Percentiles rank a stretch among this genome's conserved stretches.
phyloP scores from a whole-genome alignment of 2,329 filamentous ascomycete species.

The Diaporthe nobilis region DNA sequence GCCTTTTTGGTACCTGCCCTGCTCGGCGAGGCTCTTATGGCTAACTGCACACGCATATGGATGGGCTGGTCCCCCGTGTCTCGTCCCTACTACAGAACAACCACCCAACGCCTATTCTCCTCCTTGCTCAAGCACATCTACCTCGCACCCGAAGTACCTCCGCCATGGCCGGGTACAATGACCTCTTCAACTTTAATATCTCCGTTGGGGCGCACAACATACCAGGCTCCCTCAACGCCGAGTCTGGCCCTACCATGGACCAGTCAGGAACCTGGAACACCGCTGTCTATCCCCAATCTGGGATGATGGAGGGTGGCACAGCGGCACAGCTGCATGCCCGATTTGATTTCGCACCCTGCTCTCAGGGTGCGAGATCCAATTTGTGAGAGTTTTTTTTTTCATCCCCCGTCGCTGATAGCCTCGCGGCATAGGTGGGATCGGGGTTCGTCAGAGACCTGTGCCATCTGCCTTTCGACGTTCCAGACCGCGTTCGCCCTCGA shows the following conservation, averaged over 20 bases:
- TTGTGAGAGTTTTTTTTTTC: background rate
- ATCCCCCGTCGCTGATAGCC: no score
- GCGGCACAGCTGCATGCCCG: background rate
- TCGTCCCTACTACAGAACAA: background rate
- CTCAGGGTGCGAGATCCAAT: background rate
- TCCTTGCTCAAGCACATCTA: background rate
- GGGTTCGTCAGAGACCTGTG: no score
- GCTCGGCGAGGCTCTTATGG: background rate
- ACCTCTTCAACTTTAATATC: background rate
- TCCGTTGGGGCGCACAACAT: background rate
- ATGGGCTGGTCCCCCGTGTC: background rate
- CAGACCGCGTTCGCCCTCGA: no score
- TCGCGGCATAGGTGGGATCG: no score
- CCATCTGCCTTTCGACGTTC: no score
- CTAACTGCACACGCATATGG: background rate
- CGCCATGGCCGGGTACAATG: constrained; percentile 26
- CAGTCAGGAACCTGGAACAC: background rate
- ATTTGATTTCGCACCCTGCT: constrained; percentile 7
- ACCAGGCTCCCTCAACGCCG: background rate
- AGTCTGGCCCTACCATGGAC: background rate
- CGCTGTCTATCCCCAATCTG: no score
- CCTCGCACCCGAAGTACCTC: background rate
- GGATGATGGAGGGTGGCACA: background rate
- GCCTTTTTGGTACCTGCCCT: background rate
- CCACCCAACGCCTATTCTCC: background rate